phyloP scores from a whole-genome alignment of 176 grass and related monocot genomes.

The Bonia amplexicaulis region DNA sequence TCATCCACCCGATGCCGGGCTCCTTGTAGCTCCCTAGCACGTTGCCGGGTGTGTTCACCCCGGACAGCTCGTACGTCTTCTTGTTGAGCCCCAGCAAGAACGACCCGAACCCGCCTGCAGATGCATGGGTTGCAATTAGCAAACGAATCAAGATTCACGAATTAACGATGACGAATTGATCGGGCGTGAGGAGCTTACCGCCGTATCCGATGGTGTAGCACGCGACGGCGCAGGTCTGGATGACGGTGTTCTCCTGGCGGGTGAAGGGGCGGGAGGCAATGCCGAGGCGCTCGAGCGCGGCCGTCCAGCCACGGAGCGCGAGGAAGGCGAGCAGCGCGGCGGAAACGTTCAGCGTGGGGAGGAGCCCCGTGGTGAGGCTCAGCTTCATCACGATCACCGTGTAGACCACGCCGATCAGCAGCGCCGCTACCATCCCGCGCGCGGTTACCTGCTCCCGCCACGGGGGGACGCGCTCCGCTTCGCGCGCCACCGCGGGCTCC shows the following conservation, averaged over 20 bases:
- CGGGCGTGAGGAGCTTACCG: conserved; percentile 30
- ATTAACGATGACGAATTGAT: neutral
- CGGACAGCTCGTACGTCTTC: conserved; percentile 85
- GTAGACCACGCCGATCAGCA: conserved; percentile 74
- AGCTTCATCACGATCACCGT: conserved; percentile 95
- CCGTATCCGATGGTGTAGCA: conserved; percentile 88
- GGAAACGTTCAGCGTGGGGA: conserved; percentile 89
- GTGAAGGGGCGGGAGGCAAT: conserved; percentile 74
- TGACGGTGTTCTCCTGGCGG: conserved; percentile 95
- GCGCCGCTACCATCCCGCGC: conserved; percentile 63
- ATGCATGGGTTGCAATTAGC: neutral
- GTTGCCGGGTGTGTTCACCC: conserved; percentile 69
- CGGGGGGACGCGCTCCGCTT: conserved; percentile 54
- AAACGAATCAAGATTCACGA: neutral
- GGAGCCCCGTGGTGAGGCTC: conserved; percentile 78
- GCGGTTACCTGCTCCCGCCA: conserved; percentile 78
- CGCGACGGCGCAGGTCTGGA: conserved; percentile 86
- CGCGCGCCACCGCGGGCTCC: conserved; percentile 23
- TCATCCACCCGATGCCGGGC: conserved; percentile 93
- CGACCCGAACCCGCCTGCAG: conserved; percentile 83
- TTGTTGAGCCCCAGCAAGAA: conserved; percentile 86
- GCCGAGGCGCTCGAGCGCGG: conserved; percentile 54
- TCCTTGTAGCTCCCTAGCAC: conserved; percentile 85
- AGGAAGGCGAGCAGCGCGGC: conserved; percentile 94
- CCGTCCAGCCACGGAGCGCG: conserved; percentile 71